These are phyloP conservation scores for Scedosporium aurantiacum DNA, from an alignment of 2,329 filamentous ascomycete genomes.

Conservation along the genomic window DNA sequence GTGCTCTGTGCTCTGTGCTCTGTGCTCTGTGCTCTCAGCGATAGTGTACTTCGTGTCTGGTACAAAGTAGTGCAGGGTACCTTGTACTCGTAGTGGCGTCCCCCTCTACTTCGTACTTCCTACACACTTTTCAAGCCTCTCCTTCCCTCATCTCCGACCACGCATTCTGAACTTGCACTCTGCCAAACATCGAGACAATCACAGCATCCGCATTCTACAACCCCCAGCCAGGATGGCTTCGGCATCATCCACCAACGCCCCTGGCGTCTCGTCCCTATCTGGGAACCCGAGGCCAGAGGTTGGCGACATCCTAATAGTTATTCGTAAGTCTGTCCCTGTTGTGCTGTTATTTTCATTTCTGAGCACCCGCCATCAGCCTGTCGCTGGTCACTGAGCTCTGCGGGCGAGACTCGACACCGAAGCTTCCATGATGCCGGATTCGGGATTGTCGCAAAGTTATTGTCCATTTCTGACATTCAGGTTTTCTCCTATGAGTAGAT, in stretches of 20 bases:
- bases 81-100: not conserved
- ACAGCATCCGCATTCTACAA: slow-evolving; percentile 9
- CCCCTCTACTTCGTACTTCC: slow-evolving; percentile 1
- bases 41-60: not conserved
- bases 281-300: slow-evolving; percentile 38
- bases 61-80: not conserved
- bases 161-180: slow-evolving; percentile 11
- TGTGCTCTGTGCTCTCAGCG: not conserved
- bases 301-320: slow-evolving; percentile 59
- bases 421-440: no score
- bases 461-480: slow-evolving; percentile 1
- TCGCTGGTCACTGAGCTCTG: not conserved
- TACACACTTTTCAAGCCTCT: slow-evolving; percentile 5
- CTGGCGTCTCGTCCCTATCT: not conserved
- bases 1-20: no score
- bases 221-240: slow-evolving; percentile 30
- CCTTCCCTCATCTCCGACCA: slow-evolving; percentile 12
- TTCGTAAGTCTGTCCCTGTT: slow-evolving; percentile 43
- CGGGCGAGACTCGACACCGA: not conserved
- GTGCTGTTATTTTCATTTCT: not conserved
- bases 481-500: slow-evolving; percentile 39
- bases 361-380: not conserved
- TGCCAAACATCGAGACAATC: slow-evolving; percentile 10
- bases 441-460: not conserved
- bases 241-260: slow-evolving; percentile 10